Conservation (phyloP, 225 moss, liverwort and hornwort species). For the Bryoerythrophyllum caledonicum region DNA sequence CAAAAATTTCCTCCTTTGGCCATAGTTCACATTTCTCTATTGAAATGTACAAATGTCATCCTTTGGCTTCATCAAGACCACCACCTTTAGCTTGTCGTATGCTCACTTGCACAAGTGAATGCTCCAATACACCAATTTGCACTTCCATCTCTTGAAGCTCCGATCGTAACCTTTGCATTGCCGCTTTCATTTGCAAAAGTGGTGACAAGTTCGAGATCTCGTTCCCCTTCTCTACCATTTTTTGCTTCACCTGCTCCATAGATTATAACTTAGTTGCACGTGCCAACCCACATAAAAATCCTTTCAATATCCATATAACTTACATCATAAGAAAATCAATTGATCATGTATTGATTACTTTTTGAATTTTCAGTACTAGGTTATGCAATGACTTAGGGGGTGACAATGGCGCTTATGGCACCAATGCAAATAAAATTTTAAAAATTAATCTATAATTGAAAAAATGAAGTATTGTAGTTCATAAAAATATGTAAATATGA, state of each 20-base stretch:
- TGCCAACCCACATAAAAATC: not conserved
- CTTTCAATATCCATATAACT: not conserved
- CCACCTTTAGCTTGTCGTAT: conserved; percentile 11
- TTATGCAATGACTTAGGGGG: too few species aligned
- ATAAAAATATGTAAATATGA: too few species aligned
- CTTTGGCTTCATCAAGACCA: not conserved
- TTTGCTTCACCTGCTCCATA: conserved; percentile 54
- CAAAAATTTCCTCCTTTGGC: too few species aligned
- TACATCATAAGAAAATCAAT: not conserved
- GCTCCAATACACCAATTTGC: conserved; percentile 54
- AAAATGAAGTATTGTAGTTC: too few species aligned
- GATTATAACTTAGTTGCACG: not conserved
- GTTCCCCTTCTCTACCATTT: conserved; percentile 71
- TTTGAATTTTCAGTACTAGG: too few species aligned
- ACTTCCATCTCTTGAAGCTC: conserved; percentile 76
- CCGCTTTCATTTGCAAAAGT: conserved; percentile 57
- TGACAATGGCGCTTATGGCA: too few species aligned
- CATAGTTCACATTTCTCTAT: too few species aligned
- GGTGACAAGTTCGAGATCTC: conserved; percentile 65
- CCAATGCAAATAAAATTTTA: too few species aligned
- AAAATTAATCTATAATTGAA: too few species aligned
- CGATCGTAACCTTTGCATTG: conserved; percentile 44
- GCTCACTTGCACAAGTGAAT: conserved; percentile 38
- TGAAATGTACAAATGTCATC: not conserved
- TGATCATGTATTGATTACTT: not conserved